Evolutionary conservation across 495 filamentous ascomycete genomes (phyloP), one percentile per base, ranked within the genome.

Genomic region (Cudoniella acicularis): DNA sequence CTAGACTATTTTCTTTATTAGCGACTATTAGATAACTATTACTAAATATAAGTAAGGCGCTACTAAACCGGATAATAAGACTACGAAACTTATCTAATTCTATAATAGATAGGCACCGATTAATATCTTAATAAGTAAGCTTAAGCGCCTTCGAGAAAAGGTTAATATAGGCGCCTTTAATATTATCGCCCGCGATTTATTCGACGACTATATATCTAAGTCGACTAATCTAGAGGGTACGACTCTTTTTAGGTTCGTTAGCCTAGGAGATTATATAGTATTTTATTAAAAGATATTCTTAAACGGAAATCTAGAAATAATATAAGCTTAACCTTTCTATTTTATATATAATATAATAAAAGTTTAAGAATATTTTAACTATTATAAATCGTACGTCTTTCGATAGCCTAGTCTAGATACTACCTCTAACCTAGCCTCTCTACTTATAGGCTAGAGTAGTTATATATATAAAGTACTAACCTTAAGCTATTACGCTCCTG

Each of bases 21-120:
- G 49, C 24, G 49, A 52, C 13, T 3, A 30, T 26, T 52, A 10
- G 21, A 52, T 52, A 24, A 52, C 26, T 20, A 8, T 16, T 17
- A 52, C 49, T 6, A 52, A 52, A 17, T 52, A 52, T 24, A 52
- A 52, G 25, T 10, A 52, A 27, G 49, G 49, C 49, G 49, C 49
- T 16, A 52, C 24, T 21, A 24, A 52, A 27, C 49, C 49, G 1
- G 49, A 52, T 22, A 51, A 21, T n/a, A 51, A 26, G 10, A 21
- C 24, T 8, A 22, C 10, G 27, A 53, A 40, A 53, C 24, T 41
- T 41, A 40, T 53, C 18, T 24, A 41, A 3, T 53, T n/a, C 40
- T 36, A 53, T 24, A 24, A 22, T 24, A 25, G 50, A 3, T 53
- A 25, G 50, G 50, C 24, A 3, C 16, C 50, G 13, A 22, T 53